Evolutionary conservation across 352 stramenopile genomes (phyloP), one percentile per base, ranked within the genome.

Genomic region (Pythium periplocum): DNA sequence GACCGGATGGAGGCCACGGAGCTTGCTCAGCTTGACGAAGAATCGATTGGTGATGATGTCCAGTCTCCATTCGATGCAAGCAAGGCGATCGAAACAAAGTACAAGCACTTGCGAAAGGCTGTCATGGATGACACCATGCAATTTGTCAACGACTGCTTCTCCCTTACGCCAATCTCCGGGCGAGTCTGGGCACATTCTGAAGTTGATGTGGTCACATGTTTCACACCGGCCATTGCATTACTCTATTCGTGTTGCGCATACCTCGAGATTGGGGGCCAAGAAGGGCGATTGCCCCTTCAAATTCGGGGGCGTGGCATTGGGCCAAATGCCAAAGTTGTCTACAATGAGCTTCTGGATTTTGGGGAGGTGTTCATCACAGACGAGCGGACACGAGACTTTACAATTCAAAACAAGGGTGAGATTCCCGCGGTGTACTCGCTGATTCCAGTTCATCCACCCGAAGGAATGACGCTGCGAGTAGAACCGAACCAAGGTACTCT

Each of bases 291-390:
- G 2, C 89, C 93, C 4, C 68, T 98, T 0, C 83, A 93, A 53
- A 81, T 98, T 4, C 73, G 75, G 11, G 93, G 86, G 8, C 69
- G 86, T 36, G 95, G 93, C 3, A 98, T 98, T 40, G 95, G 93
- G 6, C 95, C 93, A 4, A 89, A 96, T 49, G 93, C 83, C 3
- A 90, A 92, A 49, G 75, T 98, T 35, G 84, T 95, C 35, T 98
- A 96, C 64, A 95, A 98, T 52, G 87, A 95, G 57, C 64, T 97
- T 7, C 60, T 98, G 39, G 93, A 98, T 57, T 91, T 98, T 55
- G 95, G 95, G 3, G 93, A 98, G 45, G 82, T 98, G 8, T 98
- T 97, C 50, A 95, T 98, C 54, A 96, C 81, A 43, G 86, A 92
- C 40, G 66, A 82, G 52, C 82, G 92, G 43, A 84, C 68, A 5